Conservation (phyloP, 805 yeast genomes). For the Schwanniomyces yamadae region DNA sequence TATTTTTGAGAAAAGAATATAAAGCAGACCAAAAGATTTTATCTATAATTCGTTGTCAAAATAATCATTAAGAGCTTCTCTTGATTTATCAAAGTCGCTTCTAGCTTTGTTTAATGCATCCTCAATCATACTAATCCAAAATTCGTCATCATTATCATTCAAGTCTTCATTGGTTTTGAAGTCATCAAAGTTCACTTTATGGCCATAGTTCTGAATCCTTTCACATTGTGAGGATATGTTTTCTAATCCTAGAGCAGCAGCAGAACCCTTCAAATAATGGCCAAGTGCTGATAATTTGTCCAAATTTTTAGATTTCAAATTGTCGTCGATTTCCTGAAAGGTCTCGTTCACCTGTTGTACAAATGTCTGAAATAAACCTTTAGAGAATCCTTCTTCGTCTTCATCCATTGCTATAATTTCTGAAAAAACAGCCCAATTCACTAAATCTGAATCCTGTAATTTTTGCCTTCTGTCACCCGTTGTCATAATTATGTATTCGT, state of each 20-base stretch:
- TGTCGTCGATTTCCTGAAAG: constrained; percentile 64
- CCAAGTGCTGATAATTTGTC: constrained; percentile 72
- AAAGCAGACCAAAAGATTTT: too few relatives aligned
- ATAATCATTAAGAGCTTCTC: constrained; percentile 50
- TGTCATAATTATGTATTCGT: constrained; percentile 7
- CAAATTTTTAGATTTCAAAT: constrained; percentile 49
- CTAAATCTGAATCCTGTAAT: constrained; percentile 57
- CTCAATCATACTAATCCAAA: constrained; percentile 44
- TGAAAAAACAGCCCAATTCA: constrained; percentile 85
- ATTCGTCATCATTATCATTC: constrained; percentile 26
- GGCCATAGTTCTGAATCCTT: constrained; percentile 87
- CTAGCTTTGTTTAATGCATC: constrained; percentile 56
- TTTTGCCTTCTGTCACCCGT: constrained; percentile 19
- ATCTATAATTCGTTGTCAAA: constrained; percentile 40
- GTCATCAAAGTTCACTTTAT: constrained; percentile 42
- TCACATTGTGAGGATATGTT: constrained; percentile 87
- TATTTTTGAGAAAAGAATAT: too few relatives aligned
- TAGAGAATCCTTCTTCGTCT: constrained; percentile 89
- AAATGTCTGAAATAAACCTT: constrained; percentile 74
- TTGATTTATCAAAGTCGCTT: constrained; percentile 50
- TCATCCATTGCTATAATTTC: constrained; percentile 95
- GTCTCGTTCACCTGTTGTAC: constrained; percentile 87
- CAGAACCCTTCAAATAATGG: constrained; percentile 92
- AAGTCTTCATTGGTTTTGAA: constrained; percentile 18
- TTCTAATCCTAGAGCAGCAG: constrained; percentile 87